Base-by-base conservation (phyloP, 768 basidiomycete species). In the Boletus huronensis region DNA sequence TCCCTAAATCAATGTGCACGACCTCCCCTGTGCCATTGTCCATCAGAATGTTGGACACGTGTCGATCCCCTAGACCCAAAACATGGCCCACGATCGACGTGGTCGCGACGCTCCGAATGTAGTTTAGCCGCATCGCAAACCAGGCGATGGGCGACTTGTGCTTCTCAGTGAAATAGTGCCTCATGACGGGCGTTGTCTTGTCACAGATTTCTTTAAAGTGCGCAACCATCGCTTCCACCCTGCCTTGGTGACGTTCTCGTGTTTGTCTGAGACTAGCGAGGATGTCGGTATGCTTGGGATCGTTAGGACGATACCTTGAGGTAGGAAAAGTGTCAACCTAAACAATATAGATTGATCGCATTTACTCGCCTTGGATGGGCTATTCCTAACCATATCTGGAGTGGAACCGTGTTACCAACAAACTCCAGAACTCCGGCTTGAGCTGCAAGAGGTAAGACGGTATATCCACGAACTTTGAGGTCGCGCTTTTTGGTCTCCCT, bases 1-100 rank as follows among this genome's bases (percentile, higher is more conserved):
- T 93, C 1, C 96, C 96, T 1, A 98, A 77, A 70, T 99, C 96
- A 50, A 99, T 99, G 68, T 97, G 94, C 7, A 98, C 85, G 42
- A 95, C 78, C 65, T 98, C 93, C 16, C 96, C 96, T 9, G 82
- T 85, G 26, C 69, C 69, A 45, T 82, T 82, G 69, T 98, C 94
- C 42, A 98, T 75, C 42, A 99, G 77, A 62, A 99, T 96, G 70
- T 99, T 99, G 40, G 88, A 87, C 6, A 81, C 79, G 67, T 99
- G 96, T 13, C 96, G 82, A 68, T 99, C 96, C 0, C 96, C 96
- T 1, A 99, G 77, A 8, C 96, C 96, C 19, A 98, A 74, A 40
- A 97, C 76, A 63, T 96, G 89, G 0, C 96, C 97, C 17, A 97
- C 91, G 53, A 98, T 97, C 10, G 92, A 94, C 2, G 85, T 93